phyloP scores from a whole-genome alignment of 202 grass and related monocot genomes.

The Thinopyrum obtusiflorum region DNA sequence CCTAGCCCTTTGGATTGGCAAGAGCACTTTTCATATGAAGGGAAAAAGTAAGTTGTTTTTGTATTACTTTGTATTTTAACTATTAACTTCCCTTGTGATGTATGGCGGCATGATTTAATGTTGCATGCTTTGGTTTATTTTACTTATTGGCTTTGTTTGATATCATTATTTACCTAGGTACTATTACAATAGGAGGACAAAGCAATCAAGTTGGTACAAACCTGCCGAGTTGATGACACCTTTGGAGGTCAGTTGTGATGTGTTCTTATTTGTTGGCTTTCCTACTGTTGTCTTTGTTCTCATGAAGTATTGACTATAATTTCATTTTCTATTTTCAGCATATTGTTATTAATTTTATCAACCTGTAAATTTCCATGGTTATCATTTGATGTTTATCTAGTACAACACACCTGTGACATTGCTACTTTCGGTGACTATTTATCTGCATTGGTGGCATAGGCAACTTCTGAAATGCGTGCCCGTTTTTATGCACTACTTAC shows the following conservation, averaged over 20 bases:
- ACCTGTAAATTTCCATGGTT: background rate
- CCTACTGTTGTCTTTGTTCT: background rate
- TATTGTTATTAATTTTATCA: background rate
- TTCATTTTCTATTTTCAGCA: background rate
- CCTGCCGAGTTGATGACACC: constrained; percentile 92
- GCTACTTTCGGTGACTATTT: background rate
- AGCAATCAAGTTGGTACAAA: constrained; percentile 94
- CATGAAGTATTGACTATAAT: constrained; percentile 10
- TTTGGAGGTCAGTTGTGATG: constrained; percentile 64
- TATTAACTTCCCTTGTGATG: background rate
- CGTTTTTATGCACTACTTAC: background rate
- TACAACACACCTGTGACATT: background rate
- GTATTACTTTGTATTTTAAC: constrained; percentile 1
- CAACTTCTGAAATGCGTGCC: background rate
- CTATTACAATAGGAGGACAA: constrained; percentile 98
- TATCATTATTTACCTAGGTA: constrained; percentile 52
- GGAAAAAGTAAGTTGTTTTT: constrained; percentile 64
- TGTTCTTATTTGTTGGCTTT: background rate
- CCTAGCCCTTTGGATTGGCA: constrained; percentile 74
- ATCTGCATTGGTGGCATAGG: background rate
- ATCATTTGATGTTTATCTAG: constrained; percentile 2
- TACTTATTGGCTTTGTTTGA: background rate
- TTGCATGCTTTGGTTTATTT: constrained; percentile 20
- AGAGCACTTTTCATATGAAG: constrained; percentile 62
- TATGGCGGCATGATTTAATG: background rate